These are phyloP conservation scores for Penicillium silybi DNA, from an alignment of 495 filamentous ascomycete genomes.

Conservation along the genomic window DNA sequence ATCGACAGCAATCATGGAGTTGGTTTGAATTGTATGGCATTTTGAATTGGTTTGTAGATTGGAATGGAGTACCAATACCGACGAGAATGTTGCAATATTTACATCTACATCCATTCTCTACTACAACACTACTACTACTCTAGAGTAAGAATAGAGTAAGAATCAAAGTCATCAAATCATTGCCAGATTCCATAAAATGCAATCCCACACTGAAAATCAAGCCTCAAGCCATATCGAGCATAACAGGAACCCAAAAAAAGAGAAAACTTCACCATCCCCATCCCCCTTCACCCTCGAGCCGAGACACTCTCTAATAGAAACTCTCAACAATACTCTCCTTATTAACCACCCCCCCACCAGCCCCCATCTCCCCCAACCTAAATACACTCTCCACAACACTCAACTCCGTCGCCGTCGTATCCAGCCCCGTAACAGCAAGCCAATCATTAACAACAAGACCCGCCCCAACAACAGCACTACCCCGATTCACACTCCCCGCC, in stretches of 20 bases:
- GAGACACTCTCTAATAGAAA: slow-evolving; percentile 93
- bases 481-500: slow-evolving; percentile 88
- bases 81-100: too few species aligned
- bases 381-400: slow-evolving; percentile 96
- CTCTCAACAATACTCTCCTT: slow-evolving; percentile 98
- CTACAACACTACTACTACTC: neutral
- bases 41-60: too few species aligned
- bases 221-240: slow-evolving; percentile 1
- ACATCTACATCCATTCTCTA: too few species aligned
- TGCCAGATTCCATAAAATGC: neutral
- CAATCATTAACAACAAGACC: slow-evolving; percentile 99
- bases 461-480: slow-evolving; percentile 88
- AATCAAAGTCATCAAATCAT: neutral
- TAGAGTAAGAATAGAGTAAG: neutral
- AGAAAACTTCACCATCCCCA: neutral
- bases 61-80: too few species aligned
- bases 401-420: slow-evolving; percentile 95
- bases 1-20: neutral
- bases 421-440: slow-evolving; percentile 94
- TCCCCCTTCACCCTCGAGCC: neutral
- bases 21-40: neutral
- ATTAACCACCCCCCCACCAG: slow-evolving; percentile 59
- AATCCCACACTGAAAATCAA: neutral
- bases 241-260: neutral
- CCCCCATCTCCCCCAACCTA: slow-evolving; percentile 71